These are phyloP conservation scores for Chytridium lagenaria DNA, from an alignment of 371 early-diverging fungal species.

Conservation along the genomic window DNA sequence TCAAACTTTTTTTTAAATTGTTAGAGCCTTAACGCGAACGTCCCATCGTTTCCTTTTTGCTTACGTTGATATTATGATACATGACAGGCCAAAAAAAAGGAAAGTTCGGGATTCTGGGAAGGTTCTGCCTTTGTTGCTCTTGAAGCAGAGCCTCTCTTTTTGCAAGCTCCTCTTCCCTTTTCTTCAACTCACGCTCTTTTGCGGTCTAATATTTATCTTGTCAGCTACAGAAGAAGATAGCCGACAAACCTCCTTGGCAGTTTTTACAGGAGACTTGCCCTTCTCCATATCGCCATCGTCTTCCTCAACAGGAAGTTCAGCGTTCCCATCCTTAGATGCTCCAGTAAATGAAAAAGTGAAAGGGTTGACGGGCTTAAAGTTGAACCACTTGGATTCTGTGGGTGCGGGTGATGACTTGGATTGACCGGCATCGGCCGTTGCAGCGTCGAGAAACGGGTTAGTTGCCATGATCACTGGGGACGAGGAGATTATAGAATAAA, in stretches of 20 bases:
- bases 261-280: background rate
- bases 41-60: background rate
- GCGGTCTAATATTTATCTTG: background rate
- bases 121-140: slow-evolving; percentile 12
- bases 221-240: background rate
- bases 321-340: background rate
- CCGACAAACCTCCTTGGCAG: background rate
- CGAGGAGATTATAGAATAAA: too few species aligned
- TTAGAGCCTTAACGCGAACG: background rate
- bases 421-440: background rate
- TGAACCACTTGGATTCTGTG: slow-evolving; percentile 20
- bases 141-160: slow-evolving; percentile 28
- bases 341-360: slow-evolving; percentile 18
- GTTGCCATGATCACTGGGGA: slow-evolving; percentile 3
- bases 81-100: slow-evolving; percentile 31
- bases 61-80: slow-evolving; percentile 30
- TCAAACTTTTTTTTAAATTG: slow-evolving; percentile 10
- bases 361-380: slow-evolving; percentile 19
- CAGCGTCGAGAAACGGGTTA: slow-evolving; percentile 14
- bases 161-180: slow-evolving; percentile 25
- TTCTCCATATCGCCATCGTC: slow-evolving; percentile 11
- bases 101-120: slow-evolving; percentile 28
- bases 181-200: slow-evolving; percentile 14
- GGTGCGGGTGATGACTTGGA: background rate
- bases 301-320: slow-evolving; percentile 15